These are phyloP conservation scores for Mesembryanthemum crystallinum DNA, from an alignment of 148 eudicot genomes.

Conservation along the genomic window DNA sequence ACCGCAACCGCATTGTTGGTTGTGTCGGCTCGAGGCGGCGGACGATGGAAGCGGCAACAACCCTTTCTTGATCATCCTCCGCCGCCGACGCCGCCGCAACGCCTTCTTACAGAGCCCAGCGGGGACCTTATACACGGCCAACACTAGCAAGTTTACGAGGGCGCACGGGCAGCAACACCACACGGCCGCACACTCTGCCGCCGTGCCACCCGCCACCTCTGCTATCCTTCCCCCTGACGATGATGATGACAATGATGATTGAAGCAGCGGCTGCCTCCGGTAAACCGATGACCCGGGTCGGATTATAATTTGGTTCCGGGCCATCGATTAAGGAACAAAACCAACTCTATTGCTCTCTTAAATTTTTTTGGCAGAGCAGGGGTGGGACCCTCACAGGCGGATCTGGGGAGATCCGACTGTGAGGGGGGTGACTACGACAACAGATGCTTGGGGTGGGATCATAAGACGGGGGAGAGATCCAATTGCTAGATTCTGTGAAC, in stretches of 20 bases:
- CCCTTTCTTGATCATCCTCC: conserved; percentile 35
- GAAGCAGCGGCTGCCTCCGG: conserved; percentile 7
- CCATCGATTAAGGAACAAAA: neutral
- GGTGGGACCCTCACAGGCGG: neutral
- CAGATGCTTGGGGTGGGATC: neutral
- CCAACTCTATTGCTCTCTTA: neutral
- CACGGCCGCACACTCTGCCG: conserved; percentile 77
- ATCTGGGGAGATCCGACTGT: conserved; percentile 1
- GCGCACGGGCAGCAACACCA: conserved; percentile 72
- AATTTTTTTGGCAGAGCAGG: neutral
- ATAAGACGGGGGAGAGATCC: no score
- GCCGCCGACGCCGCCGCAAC: conserved; percentile 29
- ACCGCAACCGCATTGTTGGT: neutral
- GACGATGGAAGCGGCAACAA: conserved; percentile 21
- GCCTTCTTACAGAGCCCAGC: conserved; percentile 57
- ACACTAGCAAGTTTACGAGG: conserved; percentile 38
- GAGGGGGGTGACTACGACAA: neutral
- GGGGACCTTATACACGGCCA: conserved; percentile 63
- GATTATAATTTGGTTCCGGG: conserved; percentile 17
- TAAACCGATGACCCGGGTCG: conserved; percentile 13
- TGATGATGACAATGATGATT: conserved; percentile 3
- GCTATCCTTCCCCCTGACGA: conserved; percentile 29
- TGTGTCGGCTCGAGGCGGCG: conserved; percentile 6
- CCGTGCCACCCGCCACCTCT: conserved; percentile 68
- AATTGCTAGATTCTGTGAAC: no score